A percentile compares a stretch with the other conserved stretches of the same genome.
These are phyloP conservation scores for Camellia japonica DNA, from an alignment of 148 eudicot species.

Conservation along the genomic window DNA sequence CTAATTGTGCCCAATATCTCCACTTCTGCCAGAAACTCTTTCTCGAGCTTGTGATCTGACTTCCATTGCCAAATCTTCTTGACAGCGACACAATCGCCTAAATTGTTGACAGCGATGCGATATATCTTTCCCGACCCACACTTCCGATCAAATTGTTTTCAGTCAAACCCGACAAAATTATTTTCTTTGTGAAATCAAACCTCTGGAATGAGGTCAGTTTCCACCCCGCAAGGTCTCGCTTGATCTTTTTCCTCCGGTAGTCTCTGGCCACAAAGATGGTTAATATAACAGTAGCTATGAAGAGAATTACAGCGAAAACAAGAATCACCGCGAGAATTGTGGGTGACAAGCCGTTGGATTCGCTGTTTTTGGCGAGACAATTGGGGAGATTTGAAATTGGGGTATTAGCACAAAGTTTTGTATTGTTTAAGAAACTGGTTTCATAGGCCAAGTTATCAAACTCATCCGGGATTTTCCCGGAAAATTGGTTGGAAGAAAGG, in stretches of 20 bases:
- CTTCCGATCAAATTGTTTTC: conserved; percentile 37
- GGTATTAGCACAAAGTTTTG: conserved; percentile 29
- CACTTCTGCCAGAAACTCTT: conserved; percentile 67
- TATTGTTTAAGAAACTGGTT: conserved; percentile 27
- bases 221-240: conserved; percentile 34
- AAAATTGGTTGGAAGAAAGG: conserved; percentile 34
- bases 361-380: no score
- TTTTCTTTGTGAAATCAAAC: conserved; percentile 47
- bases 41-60: conserved; percentile 38
- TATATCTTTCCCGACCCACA: conserved; percentile 27
- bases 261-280: conserved; percentile 30
- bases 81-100: conserved; percentile 30
- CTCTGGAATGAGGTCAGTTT: conserved; percentile 59
- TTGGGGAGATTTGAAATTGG: conserved; percentile 29
- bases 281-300: conserved; percentile 26
- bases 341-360: no score
- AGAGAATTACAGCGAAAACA: conserved; percentile 31
- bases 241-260: conserved; percentile 28
- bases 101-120: conserved; percentile 2
- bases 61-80: conserved; percentile 53
- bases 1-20: conserved; percentile 55
- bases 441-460: conserved; percentile 28
- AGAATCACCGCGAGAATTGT: conserved; percentile 35
- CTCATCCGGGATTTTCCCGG: conserved; percentile 27
- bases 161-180: conserved; percentile 39